A percentile compares a stretch with the other conserved stretches of the same genome.
Evolutionary conservation across 2,329 filamentous ascomycete genomes (phyloP).

Genomic region (Beauveria rudraprayagi): DNA sequence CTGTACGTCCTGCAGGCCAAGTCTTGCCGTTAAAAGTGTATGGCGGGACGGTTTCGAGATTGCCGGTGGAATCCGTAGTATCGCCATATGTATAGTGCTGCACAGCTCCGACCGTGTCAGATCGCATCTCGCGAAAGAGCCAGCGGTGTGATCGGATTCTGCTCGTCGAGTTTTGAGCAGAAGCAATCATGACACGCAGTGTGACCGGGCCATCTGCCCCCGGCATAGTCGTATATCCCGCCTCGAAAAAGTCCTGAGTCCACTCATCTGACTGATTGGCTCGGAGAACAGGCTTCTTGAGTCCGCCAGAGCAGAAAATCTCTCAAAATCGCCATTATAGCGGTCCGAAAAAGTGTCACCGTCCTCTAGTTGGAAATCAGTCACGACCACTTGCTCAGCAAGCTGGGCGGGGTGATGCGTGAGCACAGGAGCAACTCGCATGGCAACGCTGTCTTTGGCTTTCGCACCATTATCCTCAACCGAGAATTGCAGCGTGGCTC

Average conservation of each 20-base stretch:
- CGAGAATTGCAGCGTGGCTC: constrained; percentile 21
- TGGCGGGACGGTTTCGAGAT: constrained; percentile 4
- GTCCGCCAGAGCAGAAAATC: not conserved
- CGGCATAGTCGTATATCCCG: constrained; percentile 4
- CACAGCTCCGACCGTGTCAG: constrained; percentile 1
- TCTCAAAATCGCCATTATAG: not conserved
- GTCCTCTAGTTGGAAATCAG: not conserved
- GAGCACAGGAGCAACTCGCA: constrained; percentile 28
- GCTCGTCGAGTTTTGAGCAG: not conserved
- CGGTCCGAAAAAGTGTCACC: not conserved
- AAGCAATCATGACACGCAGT: constrained; percentile 6
- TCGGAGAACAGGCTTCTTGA: not conserved
- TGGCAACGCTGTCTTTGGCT: constrained; percentile 20
- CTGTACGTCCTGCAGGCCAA: not conserved
- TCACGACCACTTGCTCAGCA: constrained; percentile 20
- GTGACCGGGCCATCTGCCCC: not conserved
- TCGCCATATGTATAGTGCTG: not conserved
- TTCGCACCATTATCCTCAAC: constrained; percentile 18
- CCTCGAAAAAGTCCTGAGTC: constrained; percentile 6
- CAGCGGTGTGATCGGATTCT: not conserved
- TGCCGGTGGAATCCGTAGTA: not conserved
- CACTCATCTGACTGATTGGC: not conserved
- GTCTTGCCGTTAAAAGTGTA: not conserved
- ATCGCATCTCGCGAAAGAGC: not conserved
- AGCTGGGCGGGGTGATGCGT: constrained; percentile 28